phyloP scores from a whole-genome alignment of 2,329 filamentous ascomycete genomes.

The Talaromyces islandicus region DNA sequence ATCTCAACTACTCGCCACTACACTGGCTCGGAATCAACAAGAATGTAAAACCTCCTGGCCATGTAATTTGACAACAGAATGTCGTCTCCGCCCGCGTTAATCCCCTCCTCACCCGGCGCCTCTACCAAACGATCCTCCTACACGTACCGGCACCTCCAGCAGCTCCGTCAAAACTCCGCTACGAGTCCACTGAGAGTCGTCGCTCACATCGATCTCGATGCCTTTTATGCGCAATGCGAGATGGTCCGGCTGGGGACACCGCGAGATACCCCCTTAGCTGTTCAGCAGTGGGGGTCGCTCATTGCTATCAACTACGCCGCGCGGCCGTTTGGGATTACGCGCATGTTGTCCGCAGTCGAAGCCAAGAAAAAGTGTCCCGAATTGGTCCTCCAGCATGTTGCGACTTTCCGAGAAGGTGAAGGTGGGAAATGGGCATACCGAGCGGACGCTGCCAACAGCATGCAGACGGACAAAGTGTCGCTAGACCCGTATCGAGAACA shows the following conservation, averaged over 20 bases:
- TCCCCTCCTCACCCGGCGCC: conserved; percentile 41
- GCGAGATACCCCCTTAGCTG: conserved; percentile 75
- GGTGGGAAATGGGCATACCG: conserved; percentile 81
- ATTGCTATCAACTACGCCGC: conserved; percentile 97
- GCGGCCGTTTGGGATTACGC: conserved; percentile 68
- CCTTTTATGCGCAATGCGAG: conserved; percentile 96
- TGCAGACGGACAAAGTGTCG: conserved; percentile 86
- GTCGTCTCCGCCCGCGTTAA: conserved; percentile 58
- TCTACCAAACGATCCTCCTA: conserved; percentile 58
- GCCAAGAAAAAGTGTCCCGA: conserved; percentile 81
- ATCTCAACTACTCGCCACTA: not conserved
- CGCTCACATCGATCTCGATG: conserved; percentile 91
- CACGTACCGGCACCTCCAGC: conserved; percentile 75
- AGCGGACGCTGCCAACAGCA: conserved; percentile 70
- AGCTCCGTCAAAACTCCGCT: conserved; percentile 64
- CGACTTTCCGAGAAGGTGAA: conserved; percentile 89
- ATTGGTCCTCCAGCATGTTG: conserved; percentile 84
- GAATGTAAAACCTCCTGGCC: not conserved
- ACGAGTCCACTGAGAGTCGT: conserved; percentile 78
- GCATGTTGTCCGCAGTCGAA: conserved; percentile 73
- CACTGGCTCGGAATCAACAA: not conserved
- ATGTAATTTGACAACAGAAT: conserved; percentile 21
- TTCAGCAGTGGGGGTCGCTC: conserved; percentile 91
- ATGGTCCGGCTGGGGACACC: conserved; percentile 74
- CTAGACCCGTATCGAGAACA: conserved; percentile 86